phyloP scores from a whole-genome alignment of 2,329 filamentous ascomycete species.

The Amauroascus verrucosus region DNA sequence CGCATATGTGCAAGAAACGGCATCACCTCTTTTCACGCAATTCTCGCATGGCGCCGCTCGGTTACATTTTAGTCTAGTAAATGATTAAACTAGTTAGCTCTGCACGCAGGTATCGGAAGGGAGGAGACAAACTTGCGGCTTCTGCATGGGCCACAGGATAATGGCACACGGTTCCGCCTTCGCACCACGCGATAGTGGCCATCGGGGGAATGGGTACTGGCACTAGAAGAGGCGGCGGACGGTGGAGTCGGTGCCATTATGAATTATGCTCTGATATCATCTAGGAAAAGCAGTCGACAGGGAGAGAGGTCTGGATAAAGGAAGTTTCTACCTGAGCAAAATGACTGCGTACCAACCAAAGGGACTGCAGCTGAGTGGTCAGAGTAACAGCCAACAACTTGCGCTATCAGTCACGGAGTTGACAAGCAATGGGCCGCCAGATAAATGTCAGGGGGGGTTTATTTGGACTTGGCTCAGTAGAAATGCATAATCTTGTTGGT shows the following conservation, averaged over 20 bases:
- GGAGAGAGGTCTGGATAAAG: neutral
- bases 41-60: slow-evolving; percentile 86
- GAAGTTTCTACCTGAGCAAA: neutral
- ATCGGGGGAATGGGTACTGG: slow-evolving; percentile 68
- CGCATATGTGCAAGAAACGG: slow-evolving; percentile 75
- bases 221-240: slow-evolving; percentile 56
- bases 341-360: too few relatives aligned
- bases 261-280: slow-evolving; percentile 4
- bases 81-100: slow-evolving; percentile 11
- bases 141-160: slow-evolving; percentile 85
- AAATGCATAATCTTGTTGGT: too few relatives aligned
- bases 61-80: slow-evolving; percentile 72
- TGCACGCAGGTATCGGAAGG: slow-evolving; percentile 4
- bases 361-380: too few relatives aligned
- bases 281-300: slow-evolving; percentile 10
- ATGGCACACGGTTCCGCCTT: slow-evolving; percentile 80
- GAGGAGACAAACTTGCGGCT: slow-evolving; percentile 68
- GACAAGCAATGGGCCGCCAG: too few relatives aligned
- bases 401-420: too few relatives aligned
- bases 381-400: too few relatives aligned
- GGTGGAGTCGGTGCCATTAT: slow-evolving; percentile 34
- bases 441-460: too few relatives aligned
- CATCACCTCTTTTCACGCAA: slow-evolving; percentile 78
- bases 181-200: slow-evolving; percentile 78
- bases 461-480: too few relatives aligned